Conservation (phyloP, 2,329 filamentous ascomycete species). For the Cercospora canescens region DNA sequence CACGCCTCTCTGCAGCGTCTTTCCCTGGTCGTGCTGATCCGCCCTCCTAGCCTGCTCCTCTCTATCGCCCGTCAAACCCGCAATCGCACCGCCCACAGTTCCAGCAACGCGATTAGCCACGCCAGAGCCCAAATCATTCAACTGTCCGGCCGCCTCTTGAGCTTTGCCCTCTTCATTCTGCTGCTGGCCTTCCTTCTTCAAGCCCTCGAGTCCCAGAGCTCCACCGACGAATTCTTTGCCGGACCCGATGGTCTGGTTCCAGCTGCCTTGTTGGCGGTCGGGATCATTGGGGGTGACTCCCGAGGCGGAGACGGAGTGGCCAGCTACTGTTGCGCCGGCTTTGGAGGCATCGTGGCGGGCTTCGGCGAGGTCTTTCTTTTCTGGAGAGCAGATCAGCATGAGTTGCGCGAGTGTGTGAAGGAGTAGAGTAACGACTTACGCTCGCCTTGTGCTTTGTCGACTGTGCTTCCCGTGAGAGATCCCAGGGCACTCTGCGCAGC, state of each 20-base stretch:
- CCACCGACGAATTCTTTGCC: conserved; percentile 81
- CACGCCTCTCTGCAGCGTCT: conserved; percentile 79
- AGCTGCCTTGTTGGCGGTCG: conserved; percentile 70
- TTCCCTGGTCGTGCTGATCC: conserved; percentile 74
- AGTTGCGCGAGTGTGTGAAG: too few relatives aligned
- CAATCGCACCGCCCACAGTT: conserved; percentile 67
- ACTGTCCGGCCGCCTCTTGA: conserved; percentile 80
- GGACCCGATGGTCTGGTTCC: conserved; percentile 87
- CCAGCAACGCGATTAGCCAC: conserved; percentile 47
- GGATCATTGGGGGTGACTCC: conserved; percentile 73
- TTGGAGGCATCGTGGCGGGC: conserved; percentile 74
- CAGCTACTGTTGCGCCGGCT: conserved; percentile 71
- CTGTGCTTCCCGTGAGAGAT: conserved; percentile 68
- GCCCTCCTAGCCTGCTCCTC: conserved; percentile 62
- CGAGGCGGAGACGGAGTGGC: conserved; percentile 66
- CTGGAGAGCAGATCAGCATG: conserved; percentile 39
- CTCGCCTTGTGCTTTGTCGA: conserved; percentile 57
- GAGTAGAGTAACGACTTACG: background rate
- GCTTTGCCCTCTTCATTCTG: conserved; percentile 80
- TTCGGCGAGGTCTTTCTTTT: conserved; percentile 64
- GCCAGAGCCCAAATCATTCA: conserved; percentile 72
- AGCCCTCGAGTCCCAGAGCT: conserved; percentile 69
- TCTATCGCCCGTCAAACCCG: conserved; percentile 61
- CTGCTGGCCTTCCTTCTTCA: conserved; percentile 72
- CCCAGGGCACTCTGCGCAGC: conserved; percentile 72